Evolutionary conservation across 2,329 filamentous ascomycete genomes (phyloP), one percentile per base, ranked within the genome.

Genomic region (Claviceps digitariae): DNA sequence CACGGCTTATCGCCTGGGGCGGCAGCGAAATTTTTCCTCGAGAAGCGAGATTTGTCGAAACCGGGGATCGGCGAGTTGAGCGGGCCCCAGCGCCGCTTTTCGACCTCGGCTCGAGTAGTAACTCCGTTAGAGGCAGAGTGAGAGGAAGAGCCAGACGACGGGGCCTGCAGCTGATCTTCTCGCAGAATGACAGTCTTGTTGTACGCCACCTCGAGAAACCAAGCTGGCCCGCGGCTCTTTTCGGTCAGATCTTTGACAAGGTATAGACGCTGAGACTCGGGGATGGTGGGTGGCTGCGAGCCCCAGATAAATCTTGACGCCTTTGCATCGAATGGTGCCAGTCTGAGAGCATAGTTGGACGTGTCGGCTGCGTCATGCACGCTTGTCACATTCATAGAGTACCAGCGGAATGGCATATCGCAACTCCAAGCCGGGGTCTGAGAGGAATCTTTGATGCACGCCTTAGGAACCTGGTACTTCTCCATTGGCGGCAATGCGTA

Each of bases 391-490:
- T 67, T 64, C 66, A 80, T 65, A 1, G 68, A 64, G 50, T 75
- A 73, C 46, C 72, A 67, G 6, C 67, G 67, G 47, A 71, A 69
- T 1, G 71, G 67, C 31, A 84, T 70, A 13, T 77, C 72, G 62
- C 84, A 87, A 55, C 72, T 78, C 84, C 84, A 87, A 1, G 82
- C 77, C 50, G 72, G 65, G n/a, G 72, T 68, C 59, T 82, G 75
- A 0, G 65, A 71, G 0, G 74, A 69, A 53, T 83, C 72, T 34
- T 72, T 71, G 55, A 87, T 72, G 62, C 84, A 87, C 0, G 73
- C 71, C 43, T 71, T 74, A 17, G 78, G 75, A 2, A 70, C 69
- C 52, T 73, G 70, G 52, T 72, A 73, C 3, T 74, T 68, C 47
- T 73, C 68, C 4, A 81, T 66, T 4, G 77, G 74, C 17, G 79